Evolutionary conservation across 352 stramenopile genomes (phyloP).

Genomic region (Globisporangium parvum): DNA sequence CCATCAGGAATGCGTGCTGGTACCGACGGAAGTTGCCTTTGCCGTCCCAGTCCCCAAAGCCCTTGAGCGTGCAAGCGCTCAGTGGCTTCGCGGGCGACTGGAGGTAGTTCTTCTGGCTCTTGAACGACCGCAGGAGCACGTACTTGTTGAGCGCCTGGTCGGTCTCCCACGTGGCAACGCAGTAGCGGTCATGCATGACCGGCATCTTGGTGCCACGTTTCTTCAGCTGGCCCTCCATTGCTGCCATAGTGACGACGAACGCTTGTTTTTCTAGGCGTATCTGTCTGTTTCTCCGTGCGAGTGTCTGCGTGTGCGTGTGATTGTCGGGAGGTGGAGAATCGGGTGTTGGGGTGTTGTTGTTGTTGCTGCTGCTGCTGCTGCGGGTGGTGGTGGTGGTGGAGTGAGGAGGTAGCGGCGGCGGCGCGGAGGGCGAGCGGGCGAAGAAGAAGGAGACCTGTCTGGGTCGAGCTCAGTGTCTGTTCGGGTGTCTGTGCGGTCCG

Average conservation of each 20-base stretch:
- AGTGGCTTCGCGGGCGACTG: constrained; percentile 42
- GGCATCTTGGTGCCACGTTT: constrained; percentile 63
- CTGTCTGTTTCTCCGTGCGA: background rate
- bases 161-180: constrained; percentile 64
- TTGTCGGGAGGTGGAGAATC: too few species aligned
- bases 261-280: background rate
- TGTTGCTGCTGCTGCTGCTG: background rate
- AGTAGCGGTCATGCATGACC: constrained; percentile 81
- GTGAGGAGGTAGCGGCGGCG: too few species aligned
- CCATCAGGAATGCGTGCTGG: constrained; percentile 61
- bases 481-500: background rate
- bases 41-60: constrained; percentile 72
- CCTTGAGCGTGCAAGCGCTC: constrained; percentile 56
- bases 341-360: background rate
- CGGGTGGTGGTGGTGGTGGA: background rate
- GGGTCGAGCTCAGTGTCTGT: background rate
- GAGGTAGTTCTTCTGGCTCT: constrained; percentile 37
- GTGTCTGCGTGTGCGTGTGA: background rate
- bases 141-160: constrained; percentile 38
- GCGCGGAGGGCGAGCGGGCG: background rate
- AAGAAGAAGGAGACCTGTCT: background rate
- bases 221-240: constrained; percentile 68
- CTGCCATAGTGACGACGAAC: background rate
- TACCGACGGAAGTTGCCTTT: constrained; percentile 74
- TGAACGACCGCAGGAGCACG: constrained; percentile 74